Conservation (phyloP, 2,329 filamentous ascomycete genomes). For the Fusarium xylarioides region DNA sequence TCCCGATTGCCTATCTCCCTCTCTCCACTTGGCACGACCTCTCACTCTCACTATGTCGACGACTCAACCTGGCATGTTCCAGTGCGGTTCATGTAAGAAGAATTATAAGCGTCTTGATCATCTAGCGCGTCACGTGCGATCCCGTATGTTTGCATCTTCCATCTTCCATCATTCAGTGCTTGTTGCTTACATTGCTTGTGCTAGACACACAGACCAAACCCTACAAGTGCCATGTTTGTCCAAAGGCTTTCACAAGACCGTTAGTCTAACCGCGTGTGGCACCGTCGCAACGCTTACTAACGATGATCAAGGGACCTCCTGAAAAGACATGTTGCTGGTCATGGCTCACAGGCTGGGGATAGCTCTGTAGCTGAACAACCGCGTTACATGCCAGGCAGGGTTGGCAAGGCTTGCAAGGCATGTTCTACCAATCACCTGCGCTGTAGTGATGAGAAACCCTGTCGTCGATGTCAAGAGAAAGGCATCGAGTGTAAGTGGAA, state of each 20-base stretch:
- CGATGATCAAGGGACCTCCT: slow-evolving; percentile 37
- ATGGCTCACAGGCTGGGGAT: slow-evolving; percentile 27
- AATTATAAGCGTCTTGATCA: slow-evolving; percentile 46
- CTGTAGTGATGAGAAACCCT: slow-evolving; percentile 46
- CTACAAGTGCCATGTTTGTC: slow-evolving; percentile 43
- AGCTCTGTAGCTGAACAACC: slow-evolving; percentile 3
- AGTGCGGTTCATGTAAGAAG: slow-evolving; percentile 42
- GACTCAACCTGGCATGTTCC: slow-evolving; percentile 37
- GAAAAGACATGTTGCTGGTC: slow-evolving; percentile 36
- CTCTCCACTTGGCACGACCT: slow-evolving; percentile 4
- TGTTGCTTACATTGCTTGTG: not conserved
- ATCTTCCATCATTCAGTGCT: not conserved
- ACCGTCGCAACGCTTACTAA: too few relatives aligned
- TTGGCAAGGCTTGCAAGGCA: slow-evolving; percentile 40
- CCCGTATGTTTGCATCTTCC: slow-evolving; percentile 37
- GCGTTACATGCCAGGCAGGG: slow-evolving; percentile 33
- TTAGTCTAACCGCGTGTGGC: too few relatives aligned
- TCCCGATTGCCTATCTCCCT: slow-evolving; percentile 8
- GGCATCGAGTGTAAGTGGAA: slow-evolving; percentile 43
- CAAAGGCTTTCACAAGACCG: slow-evolving; percentile 45
- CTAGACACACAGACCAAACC: slow-evolving; percentile 47
- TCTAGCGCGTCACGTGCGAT: slow-evolving; percentile 47
- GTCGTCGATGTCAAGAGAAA: slow-evolving; percentile 40
- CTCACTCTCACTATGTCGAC: slow-evolving; percentile 3
- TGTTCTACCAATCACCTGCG: slow-evolving; percentile 45